A percentile compares a stretch with the other conserved stretches of the same genome.
phyloP scores from a whole-genome alignment of 2,329 filamentous ascomycete species.

The Penicillium crustosum region DNA sequence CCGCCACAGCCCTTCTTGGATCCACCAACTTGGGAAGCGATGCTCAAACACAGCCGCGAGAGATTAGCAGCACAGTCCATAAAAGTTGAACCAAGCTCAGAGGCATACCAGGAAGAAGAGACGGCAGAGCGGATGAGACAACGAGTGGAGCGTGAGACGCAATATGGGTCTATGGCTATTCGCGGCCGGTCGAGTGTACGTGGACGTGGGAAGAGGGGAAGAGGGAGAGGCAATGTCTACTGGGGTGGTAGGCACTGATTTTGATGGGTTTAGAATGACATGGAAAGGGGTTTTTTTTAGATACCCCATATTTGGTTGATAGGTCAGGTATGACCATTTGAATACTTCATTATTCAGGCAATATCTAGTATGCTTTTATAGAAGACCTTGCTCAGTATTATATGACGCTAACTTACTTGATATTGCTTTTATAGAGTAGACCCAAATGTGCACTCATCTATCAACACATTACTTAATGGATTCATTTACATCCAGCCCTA shows the following conservation, averaged over 20 bases:
- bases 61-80: slow-evolving; percentile 6
- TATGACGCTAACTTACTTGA: not conserved
- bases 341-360: not conserved
- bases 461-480: not conserved
- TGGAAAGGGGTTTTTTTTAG: not conserved
- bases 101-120: slow-evolving; percentile 4
- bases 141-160: slow-evolving; percentile 26
- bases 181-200: slow-evolving; percentile 26
- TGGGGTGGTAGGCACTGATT: slow-evolving; percentile 13
- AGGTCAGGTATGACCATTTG: not conserved
- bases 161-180: slow-evolving; percentile 38
- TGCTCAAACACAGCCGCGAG: slow-evolving; percentile 24
- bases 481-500: not conserved
- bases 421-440: not conserved
- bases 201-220: slow-evolving; percentile 21
- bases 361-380: not conserved
- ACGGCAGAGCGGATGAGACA: slow-evolving; percentile 20
- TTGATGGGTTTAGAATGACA: not conserved
- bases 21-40: slow-evolving; percentile 33
- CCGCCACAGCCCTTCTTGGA: slow-evolving; percentile 43
- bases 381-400: not conserved
- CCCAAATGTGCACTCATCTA: not conserved
- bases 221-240: slow-evolving; percentile 12
- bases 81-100: not conserved
- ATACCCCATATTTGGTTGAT: not conserved